Conservation (phyloP, 2,329 filamentous ascomycete species). For the Aspergillus pseudoterreus region DNA sequence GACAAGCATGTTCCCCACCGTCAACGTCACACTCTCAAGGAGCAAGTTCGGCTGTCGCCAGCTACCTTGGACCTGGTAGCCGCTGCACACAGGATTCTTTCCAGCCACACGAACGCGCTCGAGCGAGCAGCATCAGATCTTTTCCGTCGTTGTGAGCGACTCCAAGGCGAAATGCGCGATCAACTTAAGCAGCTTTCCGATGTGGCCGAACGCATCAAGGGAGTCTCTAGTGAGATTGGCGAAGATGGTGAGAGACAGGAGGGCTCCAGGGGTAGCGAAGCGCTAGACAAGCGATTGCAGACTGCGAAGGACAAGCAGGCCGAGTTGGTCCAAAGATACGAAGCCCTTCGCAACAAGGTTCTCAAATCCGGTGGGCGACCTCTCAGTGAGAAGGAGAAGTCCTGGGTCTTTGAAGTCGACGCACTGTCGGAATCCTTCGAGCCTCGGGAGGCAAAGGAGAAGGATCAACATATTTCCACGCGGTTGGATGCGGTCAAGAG, state of each 20-base stretch:
- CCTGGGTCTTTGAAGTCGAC: constrained; percentile 44
- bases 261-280: constrained; percentile 28
- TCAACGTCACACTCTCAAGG: constrained; percentile 39
- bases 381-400: constrained; percentile 44
- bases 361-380: constrained; percentile 41
- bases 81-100: constrained; percentile 45
- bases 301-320: constrained; percentile 39
- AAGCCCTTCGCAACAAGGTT: constrained; percentile 42
- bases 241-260: constrained; percentile 33
- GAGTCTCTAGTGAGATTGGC: constrained; percentile 36
- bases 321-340: constrained; percentile 40
- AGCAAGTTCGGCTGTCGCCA: constrained; percentile 46
- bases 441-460: constrained; percentile 19
- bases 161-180: constrained; percentile 46
- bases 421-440: constrained; percentile 34
- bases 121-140: constrained; percentile 48
- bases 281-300: constrained; percentile 39
- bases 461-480: constrained; percentile 25
- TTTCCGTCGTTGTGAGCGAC: constrained; percentile 50
- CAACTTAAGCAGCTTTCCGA: constrained; percentile 45
- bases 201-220: constrained; percentile 44
- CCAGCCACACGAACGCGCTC: constrained; percentile 43
- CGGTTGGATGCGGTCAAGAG: constrained; percentile 42
- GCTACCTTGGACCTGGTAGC: constrained; percentile 48
- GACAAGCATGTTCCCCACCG: constrained; percentile 42